phyloP scores from a whole-genome alignment of 2,329 filamentous ascomycete genomes.

The Penicillium capsulatum region DNA sequence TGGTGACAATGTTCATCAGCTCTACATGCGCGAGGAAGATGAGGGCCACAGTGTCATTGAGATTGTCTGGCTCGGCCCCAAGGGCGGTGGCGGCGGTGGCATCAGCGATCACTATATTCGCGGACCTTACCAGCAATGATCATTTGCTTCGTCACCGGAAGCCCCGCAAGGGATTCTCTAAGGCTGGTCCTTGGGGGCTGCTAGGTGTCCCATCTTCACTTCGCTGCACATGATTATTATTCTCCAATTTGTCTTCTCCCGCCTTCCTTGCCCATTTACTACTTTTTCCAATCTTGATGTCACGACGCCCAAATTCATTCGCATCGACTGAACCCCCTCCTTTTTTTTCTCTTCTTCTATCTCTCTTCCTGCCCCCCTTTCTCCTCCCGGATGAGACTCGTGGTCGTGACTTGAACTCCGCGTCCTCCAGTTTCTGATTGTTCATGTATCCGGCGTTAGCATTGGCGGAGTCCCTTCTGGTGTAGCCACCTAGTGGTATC shows the following conservation, averaged over 20 bases:
- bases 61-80: conserved; percentile 42
- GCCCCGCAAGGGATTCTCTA: conserved; percentile 22
- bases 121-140: conserved; percentile 28
- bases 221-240: conserved; percentile 37
- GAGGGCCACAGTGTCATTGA: conserved; percentile 43
- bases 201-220: conserved; percentile 22
- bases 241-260: conserved; percentile 14
- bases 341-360: conserved; percentile 10
- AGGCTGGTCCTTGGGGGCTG: conserved; percentile 36
- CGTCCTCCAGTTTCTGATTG: conserved; percentile 27
- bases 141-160: conserved; percentile 9
- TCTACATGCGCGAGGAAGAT: conserved; percentile 40
- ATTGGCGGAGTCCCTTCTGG: conserved; percentile 34
- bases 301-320: conserved; percentile 18
- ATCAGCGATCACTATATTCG: conserved; percentile 28
- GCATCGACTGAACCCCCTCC: conserved; percentile 10
- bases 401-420: conserved; percentile 20
- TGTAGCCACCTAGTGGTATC: conserved; percentile 33
- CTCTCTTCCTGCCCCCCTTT: background rate
- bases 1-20: conserved; percentile 43
- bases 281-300: conserved; percentile 8
- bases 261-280: conserved; percentile 5
- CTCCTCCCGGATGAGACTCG: conserved; percentile 19
- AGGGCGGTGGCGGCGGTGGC: conserved; percentile 37
- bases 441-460: conserved; percentile 37